Conservation (phyloP, 805 yeast species). For the Saccharomycopsis vini region DNA sequence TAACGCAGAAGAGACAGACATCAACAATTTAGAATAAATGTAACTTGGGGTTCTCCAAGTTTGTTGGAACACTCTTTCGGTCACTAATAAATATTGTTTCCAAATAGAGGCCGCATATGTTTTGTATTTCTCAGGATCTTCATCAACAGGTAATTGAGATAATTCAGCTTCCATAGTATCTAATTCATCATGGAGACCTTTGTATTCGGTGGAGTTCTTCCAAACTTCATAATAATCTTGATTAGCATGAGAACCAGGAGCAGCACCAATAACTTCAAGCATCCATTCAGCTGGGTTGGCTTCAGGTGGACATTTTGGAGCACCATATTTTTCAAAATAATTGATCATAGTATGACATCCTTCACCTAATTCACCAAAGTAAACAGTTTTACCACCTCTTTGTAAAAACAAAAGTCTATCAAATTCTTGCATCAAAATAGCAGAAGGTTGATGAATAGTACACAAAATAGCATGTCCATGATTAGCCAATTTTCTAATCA, state of each 20-base stretch:
- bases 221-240: conserved; percentile 61
- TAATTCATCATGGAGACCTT: conserved; percentile 44
- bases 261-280: conserved; percentile 69
- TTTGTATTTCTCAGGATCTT: conserved; percentile 22
- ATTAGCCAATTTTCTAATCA: conserved; percentile 57
- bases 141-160: conserved; percentile 28
- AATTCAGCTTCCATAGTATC: conserved; percentile 43
- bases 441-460: conserved; percentile 75
- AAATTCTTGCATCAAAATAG: conserved; percentile 56
- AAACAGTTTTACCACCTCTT: conserved; percentile 72
- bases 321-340: conserved; percentile 68
- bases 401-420: conserved; percentile 60
- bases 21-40: conserved; percentile 46
- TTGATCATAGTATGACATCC: conserved; percentile 47
- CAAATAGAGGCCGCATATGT: conserved; percentile 37
- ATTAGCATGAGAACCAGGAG: conserved; percentile 55
- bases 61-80: conserved; percentile 47
- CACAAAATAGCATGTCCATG: conserved; percentile 70
- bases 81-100: conserved; percentile 36
- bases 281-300: conserved; percentile 77
- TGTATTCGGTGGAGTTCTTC: conserved; percentile 42
- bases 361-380: conserved; percentile 73
- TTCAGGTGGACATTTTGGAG: conserved; percentile 47
- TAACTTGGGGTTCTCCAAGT: conserved; percentile 58
- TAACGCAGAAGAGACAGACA: conserved; percentile 44